A percentile compares a stretch with the other conserved stretches of the same genome.
These are phyloP conservation scores for Phytophthora pluvialis DNA, from an alignment of 352 stramenopile species.

Conservation along the genomic window DNA sequence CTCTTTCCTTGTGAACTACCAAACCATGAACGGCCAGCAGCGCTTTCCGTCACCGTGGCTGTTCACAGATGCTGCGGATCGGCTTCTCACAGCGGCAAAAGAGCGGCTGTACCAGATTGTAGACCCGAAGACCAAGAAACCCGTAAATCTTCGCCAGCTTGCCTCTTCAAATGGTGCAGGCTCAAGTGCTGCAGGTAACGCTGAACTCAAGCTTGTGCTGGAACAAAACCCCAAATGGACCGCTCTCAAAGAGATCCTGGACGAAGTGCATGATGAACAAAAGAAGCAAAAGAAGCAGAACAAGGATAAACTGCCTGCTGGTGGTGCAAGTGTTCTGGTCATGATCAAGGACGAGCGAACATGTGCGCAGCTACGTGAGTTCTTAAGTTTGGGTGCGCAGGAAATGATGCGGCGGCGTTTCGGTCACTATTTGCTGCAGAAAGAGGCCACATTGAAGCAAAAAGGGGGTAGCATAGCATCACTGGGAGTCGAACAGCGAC, in stretches of 20 bases:
- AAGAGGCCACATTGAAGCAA: slow-evolving; percentile 59
- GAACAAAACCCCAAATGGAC: slow-evolving; percentile 96
- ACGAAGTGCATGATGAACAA: slow-evolving; percentile 87
- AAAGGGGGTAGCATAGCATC: slow-evolving; percentile 49
- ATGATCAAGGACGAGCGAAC: slow-evolving; percentile 92
- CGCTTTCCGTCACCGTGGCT: slow-evolving; percentile 94
- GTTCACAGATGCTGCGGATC: slow-evolving; percentile 93
- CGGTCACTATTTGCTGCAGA: slow-evolving; percentile 80
- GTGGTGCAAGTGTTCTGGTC: slow-evolving; percentile 69
- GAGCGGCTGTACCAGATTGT: slow-evolving; percentile 92
- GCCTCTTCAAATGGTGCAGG: slow-evolving; percentile 12
- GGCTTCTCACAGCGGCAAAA: slow-evolving; percentile 93
- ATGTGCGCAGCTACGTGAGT: slow-evolving; percentile 82
- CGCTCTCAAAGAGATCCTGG: slow-evolving; percentile 91
- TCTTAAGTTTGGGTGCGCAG: slow-evolving; percentile 73
- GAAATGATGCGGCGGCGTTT: slow-evolving; percentile 90
- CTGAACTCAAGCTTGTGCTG: slow-evolving; percentile 67
- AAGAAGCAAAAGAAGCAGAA: slow-evolving; percentile 35
- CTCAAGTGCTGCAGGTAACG: slow-evolving; percentile 28
- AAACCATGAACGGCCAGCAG: slow-evolving; percentile 86
- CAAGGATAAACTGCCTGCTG: slow-evolving; percentile 26
- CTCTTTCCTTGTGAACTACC: slow-evolving; percentile 92
- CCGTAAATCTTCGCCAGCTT: slow-evolving; percentile 44
- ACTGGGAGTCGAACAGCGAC: slow-evolving; percentile 64
- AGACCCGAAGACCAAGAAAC: slow-evolving; percentile 53